phyloP scores from a whole-genome alignment of 2,329 filamentous ascomycete genomes.

The Beauveria sp. region DNA sequence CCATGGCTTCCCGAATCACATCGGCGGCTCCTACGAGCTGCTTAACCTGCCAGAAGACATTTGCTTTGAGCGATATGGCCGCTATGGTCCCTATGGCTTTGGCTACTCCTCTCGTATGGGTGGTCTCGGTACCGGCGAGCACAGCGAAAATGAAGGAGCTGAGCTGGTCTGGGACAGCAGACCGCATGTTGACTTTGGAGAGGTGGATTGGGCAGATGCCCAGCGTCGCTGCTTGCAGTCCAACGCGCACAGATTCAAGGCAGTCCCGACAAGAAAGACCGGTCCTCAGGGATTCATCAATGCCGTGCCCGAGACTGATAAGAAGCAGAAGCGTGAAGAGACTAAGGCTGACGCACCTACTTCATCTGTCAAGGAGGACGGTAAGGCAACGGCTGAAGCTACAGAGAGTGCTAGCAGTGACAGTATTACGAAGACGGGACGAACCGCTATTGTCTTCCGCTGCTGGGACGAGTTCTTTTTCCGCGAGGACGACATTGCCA shows the following conservation, averaged over 20 bases:
- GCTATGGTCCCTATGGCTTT: slow-evolving; percentile 81
- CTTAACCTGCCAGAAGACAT: slow-evolving; percentile 74
- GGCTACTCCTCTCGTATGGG: slow-evolving; percentile 75
- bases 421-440: slow-evolving; percentile 29
- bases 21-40: slow-evolving; percentile 79
- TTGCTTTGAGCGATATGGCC: slow-evolving; percentile 88
- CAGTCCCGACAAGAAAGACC: slow-evolving; percentile 31
- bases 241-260: slow-evolving; percentile 64
- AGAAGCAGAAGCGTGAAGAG: slow-evolving; percentile 12
- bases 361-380: slow-evolving; percentile 15
- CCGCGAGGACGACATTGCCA: slow-evolving; percentile 72
- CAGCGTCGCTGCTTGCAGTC: slow-evolving; percentile 65
- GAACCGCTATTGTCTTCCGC: slow-evolving; percentile 74
- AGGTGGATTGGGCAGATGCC: slow-evolving; percentile 70
- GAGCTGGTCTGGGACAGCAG: slow-evolving; percentile 68
- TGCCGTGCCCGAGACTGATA: slow-evolving; percentile 22
- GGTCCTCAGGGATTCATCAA: slow-evolving; percentile 46
- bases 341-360: slow-evolving; percentile 7
- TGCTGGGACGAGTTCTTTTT: slow-evolving; percentile 77
- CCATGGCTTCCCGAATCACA: slow-evolving; percentile 74
- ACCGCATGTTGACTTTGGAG: slow-evolving; percentile 67
- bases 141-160: slow-evolving; percentile 75
- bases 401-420: slow-evolving; percentile 13
- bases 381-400: neutral
- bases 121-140: slow-evolving; percentile 76